Evolutionary conservation across 352 stramenopile species (phyloP).

Genomic region (Phytopythium helicoides): DNA sequence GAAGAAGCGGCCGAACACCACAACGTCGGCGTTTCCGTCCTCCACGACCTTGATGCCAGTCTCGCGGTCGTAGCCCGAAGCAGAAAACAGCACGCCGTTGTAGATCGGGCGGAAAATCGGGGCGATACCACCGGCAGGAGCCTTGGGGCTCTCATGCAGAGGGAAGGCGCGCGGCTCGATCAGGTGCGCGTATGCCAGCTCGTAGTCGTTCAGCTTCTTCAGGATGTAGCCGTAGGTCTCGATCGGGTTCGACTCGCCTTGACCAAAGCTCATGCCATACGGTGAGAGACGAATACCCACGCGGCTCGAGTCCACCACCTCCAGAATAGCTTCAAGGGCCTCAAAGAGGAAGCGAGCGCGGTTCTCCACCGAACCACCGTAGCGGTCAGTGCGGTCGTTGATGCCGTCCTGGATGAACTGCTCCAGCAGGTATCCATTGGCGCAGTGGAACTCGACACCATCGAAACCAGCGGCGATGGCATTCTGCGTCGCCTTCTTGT

Average conservation of each 20-base stretch:
- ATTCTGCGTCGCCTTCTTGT: constrained; percentile 49
- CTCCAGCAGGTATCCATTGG: constrained; percentile 91
- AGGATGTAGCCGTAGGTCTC: constrained; percentile 32
- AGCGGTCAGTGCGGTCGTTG: constrained; percentile 83
- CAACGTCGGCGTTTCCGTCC: constrained; percentile 32
- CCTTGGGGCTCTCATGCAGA: constrained; percentile 24
- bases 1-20: constrained; percentile 54
- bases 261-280: constrained; percentile 32
- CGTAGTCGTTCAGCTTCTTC: constrained; percentile 36
- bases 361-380: constrained; percentile 57
- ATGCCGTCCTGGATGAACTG: constrained; percentile 75
- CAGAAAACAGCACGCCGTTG: constrained; percentile 44
- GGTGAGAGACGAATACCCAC: too few relatives aligned
- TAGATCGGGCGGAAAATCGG: constrained; percentile 46
- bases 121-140: constrained; percentile 35
- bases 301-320: constrained; percentile 30
- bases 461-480: constrained; percentile 62
- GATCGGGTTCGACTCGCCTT: constrained; percentile 33
- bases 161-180: constrained; percentile 38
- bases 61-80: constrained; percentile 31
- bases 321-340: constrained; percentile 46
- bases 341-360: constrained; percentile 37
- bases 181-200: constrained; percentile 46
- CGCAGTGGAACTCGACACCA: constrained; percentile 76
- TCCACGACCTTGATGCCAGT: constrained; percentile 33